A percentile compares a stretch with the other conserved stretches of the same genome.
phyloP scores from a whole-genome alignment of 1,139 yeast genomes.

The Candida smagusa region DNA sequence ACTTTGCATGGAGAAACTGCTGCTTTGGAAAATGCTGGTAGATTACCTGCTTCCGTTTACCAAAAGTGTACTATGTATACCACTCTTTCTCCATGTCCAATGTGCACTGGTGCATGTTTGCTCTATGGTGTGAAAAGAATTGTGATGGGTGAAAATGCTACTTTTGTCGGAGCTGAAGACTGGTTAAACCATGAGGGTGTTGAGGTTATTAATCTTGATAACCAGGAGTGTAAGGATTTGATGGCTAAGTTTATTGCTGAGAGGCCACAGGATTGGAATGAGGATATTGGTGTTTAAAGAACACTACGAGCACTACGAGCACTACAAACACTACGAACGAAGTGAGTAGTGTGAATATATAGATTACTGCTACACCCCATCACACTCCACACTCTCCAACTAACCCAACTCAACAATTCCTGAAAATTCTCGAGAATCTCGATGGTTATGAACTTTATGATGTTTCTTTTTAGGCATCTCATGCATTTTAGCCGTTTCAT shows the following conservation, averaged over 20 bases:
- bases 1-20: constrained; percentile 90
- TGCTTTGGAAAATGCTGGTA: constrained; percentile 85
- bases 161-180: constrained; percentile 76
- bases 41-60: constrained; percentile 66
- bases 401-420: too few relatives aligned
- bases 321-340: too few relatives aligned
- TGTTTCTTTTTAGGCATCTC: too few relatives aligned
- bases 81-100: constrained; percentile 86
- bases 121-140: constrained; percentile 84
- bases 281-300: constrained; percentile 64
- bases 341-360: too few relatives aligned
- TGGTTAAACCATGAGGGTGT: constrained; percentile 64
- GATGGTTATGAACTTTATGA: too few relatives aligned
- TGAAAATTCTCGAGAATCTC: too few relatives aligned
- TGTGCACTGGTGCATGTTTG: constrained; percentile 93
- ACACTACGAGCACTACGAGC: too few relatives aligned
- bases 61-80: constrained; percentile 81
- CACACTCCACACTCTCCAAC: too few relatives aligned
- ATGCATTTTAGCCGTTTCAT: too few relatives aligned
- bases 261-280: constrained; percentile 81
- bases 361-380: too few relatives aligned
- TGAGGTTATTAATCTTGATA: constrained; percentile 68
- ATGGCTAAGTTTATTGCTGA: constrained; percentile 77
- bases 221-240: constrained; percentile 63
- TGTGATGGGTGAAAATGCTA: constrained; percentile 83